Base-by-base conservation (phyloP, 345 rosid genomes). In the Euphorbia lathyris region DNA sequence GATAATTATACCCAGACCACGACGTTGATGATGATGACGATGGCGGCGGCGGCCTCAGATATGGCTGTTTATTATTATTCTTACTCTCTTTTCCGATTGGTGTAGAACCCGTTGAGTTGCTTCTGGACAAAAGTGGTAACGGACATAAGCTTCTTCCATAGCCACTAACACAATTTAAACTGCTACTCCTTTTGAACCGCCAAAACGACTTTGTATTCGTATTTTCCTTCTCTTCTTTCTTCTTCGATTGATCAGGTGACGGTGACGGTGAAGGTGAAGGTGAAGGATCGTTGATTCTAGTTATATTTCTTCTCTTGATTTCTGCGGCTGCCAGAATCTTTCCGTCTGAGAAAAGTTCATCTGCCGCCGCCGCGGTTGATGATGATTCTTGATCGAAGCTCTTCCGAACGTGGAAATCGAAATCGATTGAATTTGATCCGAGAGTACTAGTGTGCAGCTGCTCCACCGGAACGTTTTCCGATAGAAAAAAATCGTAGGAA, bases 71-170 rank as follows among this genome's bases (percentile, higher is more conserved):
- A 2, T 82, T 77, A 32, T 85, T 84, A 9, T 70, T 79, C 68
- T 70, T 77, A 66, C 57, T 56, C 58, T 72, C 83, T 6, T 81
- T 78, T 1, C 83, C 75, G 32, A 76, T 64, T 47, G 81, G 61
- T 9, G 83, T 40, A 2, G 91, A 84, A 36, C 95, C 97, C 1
- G 97, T 85, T 22, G 97, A 91, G 34, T 91, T 77, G 74, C 97
- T 89, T 63, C 95, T 77, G 5, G 90, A 86, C 2, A 91, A 68
- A 58, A 89, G 90, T 50, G 91, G 97, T 36, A 91, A 67, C 55
- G 95, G 97, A 69, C 97, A 91, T 27, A 91, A 47, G 38, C 88
- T 83, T 69, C 86, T 76, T 6, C 95, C 93, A 34, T 87, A 91
- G 0, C 86, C 84, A 69, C 87, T 89, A 2, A 87, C 88, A 64